Conservation (phyloP, 331 rosid species). For the Acacia concinna region DNA sequence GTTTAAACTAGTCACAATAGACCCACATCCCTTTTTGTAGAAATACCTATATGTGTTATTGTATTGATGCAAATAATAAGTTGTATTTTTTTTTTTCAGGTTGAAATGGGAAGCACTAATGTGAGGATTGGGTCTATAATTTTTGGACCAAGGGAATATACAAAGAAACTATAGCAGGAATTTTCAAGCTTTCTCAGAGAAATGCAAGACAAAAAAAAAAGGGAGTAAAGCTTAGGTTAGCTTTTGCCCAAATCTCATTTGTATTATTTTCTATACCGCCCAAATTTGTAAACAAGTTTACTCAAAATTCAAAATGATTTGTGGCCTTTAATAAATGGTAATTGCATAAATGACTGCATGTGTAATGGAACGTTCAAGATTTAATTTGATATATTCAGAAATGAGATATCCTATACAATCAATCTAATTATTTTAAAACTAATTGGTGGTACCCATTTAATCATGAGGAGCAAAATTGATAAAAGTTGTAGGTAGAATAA, state of each 20-base stretch:
- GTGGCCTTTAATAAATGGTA: background rate
- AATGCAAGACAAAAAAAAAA: background rate
- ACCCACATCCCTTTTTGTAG: slow-evolving; percentile 4
- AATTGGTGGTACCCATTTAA: background rate
- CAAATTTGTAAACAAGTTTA: background rate
- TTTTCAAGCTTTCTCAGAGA: slow-evolving; percentile 4
- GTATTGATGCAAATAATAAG: slow-evolving; percentile 14
- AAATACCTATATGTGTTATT: background rate
- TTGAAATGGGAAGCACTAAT: slow-evolving; percentile 87
- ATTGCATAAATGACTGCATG: background rate
- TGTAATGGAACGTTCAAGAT: background rate
- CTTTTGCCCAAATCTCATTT: background rate
- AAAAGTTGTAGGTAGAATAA: background rate
- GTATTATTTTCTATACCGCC: background rate
- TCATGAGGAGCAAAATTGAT: background rate
- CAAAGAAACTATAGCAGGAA: slow-evolving; percentile 55
- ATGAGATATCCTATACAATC: background rate
- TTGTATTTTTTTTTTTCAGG: slow-evolving; percentile 47
- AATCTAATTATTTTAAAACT: background rate
- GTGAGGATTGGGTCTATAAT: slow-evolving; percentile 89
- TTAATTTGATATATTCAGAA: background rate
- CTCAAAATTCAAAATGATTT: background rate
- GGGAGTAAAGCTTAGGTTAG: background rate
- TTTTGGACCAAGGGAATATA: slow-evolving; percentile 86
- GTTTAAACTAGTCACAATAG: background rate